Conservation (phyloP, 495 filamentous ascomycete species). For the Penicillium atrosanguineum region DNA sequence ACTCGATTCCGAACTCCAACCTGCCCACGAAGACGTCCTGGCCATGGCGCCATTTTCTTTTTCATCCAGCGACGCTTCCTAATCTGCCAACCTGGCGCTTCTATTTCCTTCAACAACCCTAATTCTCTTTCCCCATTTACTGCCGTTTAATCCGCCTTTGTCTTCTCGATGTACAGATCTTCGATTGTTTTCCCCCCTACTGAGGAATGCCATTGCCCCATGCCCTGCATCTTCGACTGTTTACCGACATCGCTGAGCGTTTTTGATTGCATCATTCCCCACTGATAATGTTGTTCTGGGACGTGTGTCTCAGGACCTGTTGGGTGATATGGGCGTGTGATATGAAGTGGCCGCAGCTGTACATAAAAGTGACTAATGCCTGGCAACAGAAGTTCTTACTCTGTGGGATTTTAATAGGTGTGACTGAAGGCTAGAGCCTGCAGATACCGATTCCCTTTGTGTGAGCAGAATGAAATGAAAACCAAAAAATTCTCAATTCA, state of each 20-base stretch:
- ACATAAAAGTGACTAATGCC: constrained; percentile 31
- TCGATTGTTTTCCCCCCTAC: constrained; percentile 1
- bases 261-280: constrained; percentile 9
- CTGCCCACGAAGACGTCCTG: constrained; percentile 26
- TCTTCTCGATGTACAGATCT: constrained; percentile 34
- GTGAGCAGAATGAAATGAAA: constrained; percentile 24
- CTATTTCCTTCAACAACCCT: constrained; percentile 20
- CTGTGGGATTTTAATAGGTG: constrained; percentile 28
- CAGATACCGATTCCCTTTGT: constrained; percentile 36
- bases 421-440: constrained; percentile 26
- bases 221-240: constrained; percentile 16
- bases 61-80: constrained; percentile 7
- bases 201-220: constrained; percentile 14
- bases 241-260: constrained; percentile 15
- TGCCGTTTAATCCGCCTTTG: constrained; percentile 38
- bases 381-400: constrained; percentile 17
- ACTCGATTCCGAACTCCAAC: constrained; percentile 14
- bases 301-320: not conserved
- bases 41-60: constrained; percentile 6
- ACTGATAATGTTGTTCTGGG: not conserved
- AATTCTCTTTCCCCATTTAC: constrained; percentile 27
- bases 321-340: constrained; percentile 4
- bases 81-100: constrained; percentile 21
- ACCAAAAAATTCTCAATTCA: constrained; percentile 7
- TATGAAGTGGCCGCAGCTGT: constrained; percentile 35